Evolutionary conservation across 495 filamentous ascomycete species (phyloP).

Genomic region (Trichoderma asperelloides): DNA sequence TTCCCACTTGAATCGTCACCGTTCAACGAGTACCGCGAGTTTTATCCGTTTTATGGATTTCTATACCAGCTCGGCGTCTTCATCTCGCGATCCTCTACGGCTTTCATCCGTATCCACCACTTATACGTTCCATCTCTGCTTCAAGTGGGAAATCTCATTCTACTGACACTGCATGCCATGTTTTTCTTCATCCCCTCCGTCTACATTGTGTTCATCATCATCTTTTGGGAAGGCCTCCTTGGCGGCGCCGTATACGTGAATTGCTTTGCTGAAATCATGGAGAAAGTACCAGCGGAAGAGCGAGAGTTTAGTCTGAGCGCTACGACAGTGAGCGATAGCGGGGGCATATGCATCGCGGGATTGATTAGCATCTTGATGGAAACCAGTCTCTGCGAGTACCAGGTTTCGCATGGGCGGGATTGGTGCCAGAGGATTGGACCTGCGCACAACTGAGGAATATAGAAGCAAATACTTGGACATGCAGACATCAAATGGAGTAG

Average conservation of each 20-base stretch:
- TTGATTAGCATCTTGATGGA: constrained; percentile 83
- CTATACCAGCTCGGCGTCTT: constrained; percentile 94
- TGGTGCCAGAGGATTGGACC: constrained; percentile 53
- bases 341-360: constrained; percentile 80
- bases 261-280: constrained; percentile 86
- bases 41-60: constrained; percentile 82
- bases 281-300: constrained; percentile 63
- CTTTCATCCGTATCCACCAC: constrained; percentile 71
- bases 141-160: constrained; percentile 65
- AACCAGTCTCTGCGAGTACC: constrained; percentile 70
- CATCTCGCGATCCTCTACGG: constrained; percentile 80
- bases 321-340: constrained; percentile 86
- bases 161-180: constrained; percentile 68
- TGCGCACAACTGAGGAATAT: not conserved
- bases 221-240: constrained; percentile 95
- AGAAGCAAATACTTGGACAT: not conserved
- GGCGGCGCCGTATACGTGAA: constrained; percentile 92
- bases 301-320: constrained; percentile 86
- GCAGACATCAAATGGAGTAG: not conserved
- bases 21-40: constrained; percentile 73
- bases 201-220: constrained; percentile 67
- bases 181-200: constrained; percentile 73
- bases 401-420: constrained; percentile 65
- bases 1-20: constrained; percentile 70
- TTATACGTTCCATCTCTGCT: constrained; percentile 80